Evolutionary conservation across 2,329 filamentous ascomycete species (phyloP).

Genomic region (Verticillium nubilum): DNA sequence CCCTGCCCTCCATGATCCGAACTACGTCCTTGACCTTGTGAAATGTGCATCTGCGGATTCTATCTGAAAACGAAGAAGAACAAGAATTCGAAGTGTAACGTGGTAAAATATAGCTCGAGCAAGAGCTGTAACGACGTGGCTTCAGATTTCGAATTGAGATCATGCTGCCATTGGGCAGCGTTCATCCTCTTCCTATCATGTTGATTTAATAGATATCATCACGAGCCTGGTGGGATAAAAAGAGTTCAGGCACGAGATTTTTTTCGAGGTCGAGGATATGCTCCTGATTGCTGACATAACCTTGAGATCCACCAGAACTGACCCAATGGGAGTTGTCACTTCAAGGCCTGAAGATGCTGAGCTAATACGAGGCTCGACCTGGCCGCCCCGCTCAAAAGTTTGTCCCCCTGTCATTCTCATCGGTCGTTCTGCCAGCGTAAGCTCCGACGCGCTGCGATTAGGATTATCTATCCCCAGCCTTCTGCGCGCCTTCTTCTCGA

Average conservation of each 20-base stretch:
- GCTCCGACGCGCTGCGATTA: not conserved
- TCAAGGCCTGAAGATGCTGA: not conserved
- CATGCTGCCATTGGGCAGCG: constrained; percentile 47
- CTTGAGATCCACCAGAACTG: not conserved
- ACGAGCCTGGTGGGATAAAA: constrained; percentile 41
- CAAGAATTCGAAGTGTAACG: too few species aligned
- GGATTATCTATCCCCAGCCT: constrained; percentile 17
- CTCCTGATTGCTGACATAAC: not conserved
- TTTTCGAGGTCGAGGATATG: not conserved
- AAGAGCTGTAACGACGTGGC: constrained; percentile 24
- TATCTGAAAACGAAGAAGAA: too few species aligned
- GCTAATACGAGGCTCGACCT: not conserved
- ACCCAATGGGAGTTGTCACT: not conserved
- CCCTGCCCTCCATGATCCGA: too few species aligned
- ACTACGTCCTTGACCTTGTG: too few species aligned
- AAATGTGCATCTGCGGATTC: too few species aligned
- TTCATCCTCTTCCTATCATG: constrained; percentile 69
- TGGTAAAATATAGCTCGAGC: constrained; percentile 1
- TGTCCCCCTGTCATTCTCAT: not conserved
- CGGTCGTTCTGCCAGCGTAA: not conserved
- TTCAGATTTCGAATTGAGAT: constrained; percentile 62
- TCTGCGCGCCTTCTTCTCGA: not conserved
- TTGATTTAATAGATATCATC: constrained; percentile 53
- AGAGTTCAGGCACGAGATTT: constrained; percentile 17
- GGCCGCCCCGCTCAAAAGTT: not conserved